Evolutionary conservation across 1,139 yeast species (phyloP).

Genomic region (Keqinozyma sinolaborantium): DNA sequence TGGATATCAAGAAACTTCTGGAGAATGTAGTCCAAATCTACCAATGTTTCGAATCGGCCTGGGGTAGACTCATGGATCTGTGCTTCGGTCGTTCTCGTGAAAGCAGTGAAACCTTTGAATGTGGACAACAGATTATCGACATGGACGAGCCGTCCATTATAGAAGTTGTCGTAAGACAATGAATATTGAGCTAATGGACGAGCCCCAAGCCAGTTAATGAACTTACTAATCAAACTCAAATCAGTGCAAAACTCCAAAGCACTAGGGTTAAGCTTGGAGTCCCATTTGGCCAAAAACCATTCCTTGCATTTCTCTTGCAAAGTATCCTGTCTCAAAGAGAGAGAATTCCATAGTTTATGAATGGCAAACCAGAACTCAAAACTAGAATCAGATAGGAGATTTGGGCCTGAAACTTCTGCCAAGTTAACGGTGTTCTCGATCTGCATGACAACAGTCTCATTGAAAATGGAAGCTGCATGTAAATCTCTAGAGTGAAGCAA

Average conservation of each 20-base stretch:
- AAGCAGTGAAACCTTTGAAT: no score
- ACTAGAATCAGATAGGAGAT: constrained; percentile 38
- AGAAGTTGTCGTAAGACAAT: no score
- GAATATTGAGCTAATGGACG: constrained; percentile 3
- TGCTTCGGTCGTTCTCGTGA: no score
- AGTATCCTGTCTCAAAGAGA: constrained; percentile 6
- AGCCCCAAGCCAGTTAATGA: constrained; percentile 38
- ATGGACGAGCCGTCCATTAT: no score
- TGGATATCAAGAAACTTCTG: not conserved
- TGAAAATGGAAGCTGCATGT: not conserved
- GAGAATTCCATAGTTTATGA: constrained; percentile 24
- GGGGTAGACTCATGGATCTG: no score
- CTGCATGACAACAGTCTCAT: constrained; percentile 29
- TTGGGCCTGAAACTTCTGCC: constrained; percentile 61
- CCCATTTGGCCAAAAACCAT: constrained; percentile 39
- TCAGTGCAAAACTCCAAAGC: constrained; percentile 10
- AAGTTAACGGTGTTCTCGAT: constrained; percentile 48
- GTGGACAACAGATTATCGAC: no score
- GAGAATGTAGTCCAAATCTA: not conserved
- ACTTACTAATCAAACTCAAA: constrained; percentile 19
- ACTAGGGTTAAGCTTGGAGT: constrained; percentile 4
- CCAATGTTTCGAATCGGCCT: not conserved
- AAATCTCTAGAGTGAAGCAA: not conserved
- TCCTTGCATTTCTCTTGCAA: constrained; percentile 25
- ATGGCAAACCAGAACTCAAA: constrained; percentile 52